These are phyloP conservation scores for Gonapodya prolifera DNA, from an alignment of 192 early-diverging fungal genomes.

Conservation along the genomic window DNA sequence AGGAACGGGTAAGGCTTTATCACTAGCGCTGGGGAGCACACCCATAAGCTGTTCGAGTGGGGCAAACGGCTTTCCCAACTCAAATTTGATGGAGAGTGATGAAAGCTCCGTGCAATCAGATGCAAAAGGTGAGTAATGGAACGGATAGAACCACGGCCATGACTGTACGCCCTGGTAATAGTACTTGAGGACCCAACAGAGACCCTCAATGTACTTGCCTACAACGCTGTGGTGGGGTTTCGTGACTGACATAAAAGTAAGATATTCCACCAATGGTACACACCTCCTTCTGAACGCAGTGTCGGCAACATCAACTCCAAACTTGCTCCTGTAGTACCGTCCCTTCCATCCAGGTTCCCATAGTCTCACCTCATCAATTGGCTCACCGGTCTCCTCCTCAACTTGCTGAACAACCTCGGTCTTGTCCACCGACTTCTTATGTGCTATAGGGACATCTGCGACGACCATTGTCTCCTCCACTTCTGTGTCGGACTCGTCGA, in stretches of 20 bases:
- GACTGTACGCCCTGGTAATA: conserved; percentile 90
- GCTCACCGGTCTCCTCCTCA: not conserved
- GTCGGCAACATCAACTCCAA: conserved; percentile 20
- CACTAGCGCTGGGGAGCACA: conserved; percentile 74
- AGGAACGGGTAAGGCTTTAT: conserved; percentile 48
- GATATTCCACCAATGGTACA: conserved; percentile 66
- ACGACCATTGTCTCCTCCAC: conserved; percentile 31
- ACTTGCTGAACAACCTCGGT: conserved; percentile 23
- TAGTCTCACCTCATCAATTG: conserved; percentile 49
- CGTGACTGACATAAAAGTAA: conserved; percentile 8
- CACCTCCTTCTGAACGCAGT: conserved; percentile 21
- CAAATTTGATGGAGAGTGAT: conserved; percentile 61
- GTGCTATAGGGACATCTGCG: conserved; percentile 64
- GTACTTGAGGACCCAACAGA: conserved; percentile 93
- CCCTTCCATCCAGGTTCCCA: conserved; percentile 70
- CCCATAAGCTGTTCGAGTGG: conserved; percentile 97
- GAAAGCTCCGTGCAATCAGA: conserved; percentile 70
- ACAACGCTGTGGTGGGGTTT: conserved; percentile 10
- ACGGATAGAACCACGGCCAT: conserved; percentile 98
- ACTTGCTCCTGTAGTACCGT: conserved; percentile 64
- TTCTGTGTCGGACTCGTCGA: conserved; percentile 7
- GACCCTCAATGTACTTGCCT: conserved; percentile 71
- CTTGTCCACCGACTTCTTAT: conserved; percentile 46
- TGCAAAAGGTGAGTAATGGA: conserved; percentile 85
- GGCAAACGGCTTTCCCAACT: conserved; percentile 67